These are phyloP conservation scores for Barbarea vulgaris DNA, from an alignment of 345 rosid species.

Conservation along the genomic window DNA sequence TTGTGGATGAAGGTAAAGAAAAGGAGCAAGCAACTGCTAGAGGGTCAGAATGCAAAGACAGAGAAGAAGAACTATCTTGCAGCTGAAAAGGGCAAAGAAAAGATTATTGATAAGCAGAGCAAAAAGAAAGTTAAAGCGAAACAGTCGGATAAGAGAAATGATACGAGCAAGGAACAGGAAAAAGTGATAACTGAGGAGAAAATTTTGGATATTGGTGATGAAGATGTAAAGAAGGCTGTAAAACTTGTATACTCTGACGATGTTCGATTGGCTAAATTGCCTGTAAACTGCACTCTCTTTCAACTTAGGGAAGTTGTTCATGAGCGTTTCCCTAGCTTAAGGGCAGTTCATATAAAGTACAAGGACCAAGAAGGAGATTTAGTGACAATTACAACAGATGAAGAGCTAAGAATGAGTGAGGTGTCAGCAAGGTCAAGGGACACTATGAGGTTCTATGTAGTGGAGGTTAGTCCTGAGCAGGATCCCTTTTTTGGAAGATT, in stretches of 20 bases:
- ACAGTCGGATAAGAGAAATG: conserved; percentile 39
- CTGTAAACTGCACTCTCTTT: conserved; percentile 65
- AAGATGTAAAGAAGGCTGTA: conserved; percentile 55
- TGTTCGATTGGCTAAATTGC: conserved; percentile 75
- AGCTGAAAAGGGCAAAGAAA: conserved; percentile 36
- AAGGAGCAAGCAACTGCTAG: conserved; percentile 44
- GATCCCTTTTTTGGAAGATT: conserved; percentile 59
- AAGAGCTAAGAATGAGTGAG: conserved; percentile 82
- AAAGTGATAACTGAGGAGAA: conserved; percentile 62
- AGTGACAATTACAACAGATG: conserved; percentile 78
- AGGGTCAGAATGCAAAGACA: conserved; percentile 31
- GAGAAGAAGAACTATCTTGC: conserved; percentile 24
- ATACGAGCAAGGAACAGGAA: conserved; percentile 55
- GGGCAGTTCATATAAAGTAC: conserved; percentile 76
- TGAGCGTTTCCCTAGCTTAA: conserved; percentile 68
- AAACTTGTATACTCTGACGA: conserved; percentile 80
- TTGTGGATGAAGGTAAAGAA: conserved; percentile 46
- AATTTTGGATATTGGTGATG: conserved; percentile 41
- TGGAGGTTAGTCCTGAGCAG: conserved; percentile 62
- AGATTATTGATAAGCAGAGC: conserved; percentile 40
- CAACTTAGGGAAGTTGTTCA: conserved; percentile 69
- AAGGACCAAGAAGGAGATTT: conserved; percentile 91
- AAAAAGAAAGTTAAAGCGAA: conserved; percentile 43
- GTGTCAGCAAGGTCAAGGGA: conserved; percentile 51
- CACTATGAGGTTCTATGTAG: conserved; percentile 61